Evolutionary conservation across 768 basidiomycete genomes (phyloP), one percentile per base, ranked within the genome.

Genomic region (Inosperma sp.): DNA sequence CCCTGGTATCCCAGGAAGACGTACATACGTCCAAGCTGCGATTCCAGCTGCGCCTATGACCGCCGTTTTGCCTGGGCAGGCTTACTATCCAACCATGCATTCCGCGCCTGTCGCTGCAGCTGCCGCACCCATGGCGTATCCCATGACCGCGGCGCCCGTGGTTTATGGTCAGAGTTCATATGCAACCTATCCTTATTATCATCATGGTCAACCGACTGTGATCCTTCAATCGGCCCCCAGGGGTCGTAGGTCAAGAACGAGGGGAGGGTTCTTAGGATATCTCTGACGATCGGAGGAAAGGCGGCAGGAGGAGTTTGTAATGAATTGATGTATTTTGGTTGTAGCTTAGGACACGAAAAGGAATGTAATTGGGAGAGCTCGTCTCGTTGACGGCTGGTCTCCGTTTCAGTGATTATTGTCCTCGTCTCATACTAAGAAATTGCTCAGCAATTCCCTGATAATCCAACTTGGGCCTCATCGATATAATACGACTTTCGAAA

Each of bases 1-100:
- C 53, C 60, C 62, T 26, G 51, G 48, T 13, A 39, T 55, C 35
- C 59, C 59, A 1, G 50, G 44, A 12, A 46, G 49, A 39, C 51
- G 55, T 33, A 43, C 57, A 23, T 60, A 61, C 51, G 51, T 60
- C 42, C 60, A 52, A 2, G 30, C 54, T 29, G 60, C 63, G 17
- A 62, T 62, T 8, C 60, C 54, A 2, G 30, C 54, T 29, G 60
- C 63, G 17, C 63, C 63, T 8, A 65, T 65, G 63, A 61, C 56
- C 55, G 63, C 63, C 21, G 58, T 63, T 23, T 31, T 63, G 37
- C 63, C 63, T 1, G 59, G 59, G 4, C 63, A 65, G 30, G 55
- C 56, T 33, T 65, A 65, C 33, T 65, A 65, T 53, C 62, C 63
- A 14, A n/a, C 55, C 5, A 64, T 62, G 59, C 61, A 62, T 45